Evolutionary conservation across 129 eudicot genomes (phyloP).

Genomic region (Calendula officinalis): DNA sequence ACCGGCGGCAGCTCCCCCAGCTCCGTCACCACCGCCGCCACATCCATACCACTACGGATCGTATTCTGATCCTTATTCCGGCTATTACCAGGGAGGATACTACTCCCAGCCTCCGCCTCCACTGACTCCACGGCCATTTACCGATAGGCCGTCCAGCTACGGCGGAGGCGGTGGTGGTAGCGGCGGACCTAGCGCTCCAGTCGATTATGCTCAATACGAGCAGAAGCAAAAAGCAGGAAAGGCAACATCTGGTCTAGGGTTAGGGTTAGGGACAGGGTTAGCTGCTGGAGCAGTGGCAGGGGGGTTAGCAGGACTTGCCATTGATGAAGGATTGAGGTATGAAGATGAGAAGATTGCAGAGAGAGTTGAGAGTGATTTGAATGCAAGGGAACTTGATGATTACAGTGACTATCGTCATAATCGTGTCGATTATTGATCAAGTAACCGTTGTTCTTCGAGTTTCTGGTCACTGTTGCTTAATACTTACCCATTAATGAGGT

Average conservation of each 20-base stretch:
- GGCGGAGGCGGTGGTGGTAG: constrained; percentile 39
- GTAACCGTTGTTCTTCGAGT: constrained; percentile 11
- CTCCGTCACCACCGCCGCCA: constrained; percentile 45
- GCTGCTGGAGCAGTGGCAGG: constrained; percentile 75
- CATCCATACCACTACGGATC: constrained; percentile 46
- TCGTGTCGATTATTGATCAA: constrained; percentile 42
- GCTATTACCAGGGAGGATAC: constrained; percentile 56
- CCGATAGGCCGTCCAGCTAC: constrained; percentile 44
- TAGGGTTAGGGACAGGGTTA: constrained; percentile 53
- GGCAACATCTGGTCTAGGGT: constrained; percentile 27
- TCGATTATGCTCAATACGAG: constrained; percentile 60
- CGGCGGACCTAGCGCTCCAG: constrained; percentile 79
- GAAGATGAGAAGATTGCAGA: constrained; percentile 62
- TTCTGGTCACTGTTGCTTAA: constrained; percentile 5
- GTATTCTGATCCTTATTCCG: constrained; percentile 57
- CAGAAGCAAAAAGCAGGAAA: constrained; percentile 43
- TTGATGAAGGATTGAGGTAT: constrained; percentile 68
- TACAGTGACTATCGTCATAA: constrained; percentile 52
- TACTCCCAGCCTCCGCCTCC: constrained; percentile 41
- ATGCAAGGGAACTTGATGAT: constrained; percentile 54
- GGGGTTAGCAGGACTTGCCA: constrained; percentile 58
- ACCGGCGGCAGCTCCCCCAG: constrained; percentile 24
- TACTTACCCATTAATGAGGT: constrained; percentile 18
- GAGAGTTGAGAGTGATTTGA: constrained; percentile 48
- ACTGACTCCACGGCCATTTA: constrained; percentile 47